Conservation (phyloP, 257 asterid species). For the Eustoma russellianum region DNA sequence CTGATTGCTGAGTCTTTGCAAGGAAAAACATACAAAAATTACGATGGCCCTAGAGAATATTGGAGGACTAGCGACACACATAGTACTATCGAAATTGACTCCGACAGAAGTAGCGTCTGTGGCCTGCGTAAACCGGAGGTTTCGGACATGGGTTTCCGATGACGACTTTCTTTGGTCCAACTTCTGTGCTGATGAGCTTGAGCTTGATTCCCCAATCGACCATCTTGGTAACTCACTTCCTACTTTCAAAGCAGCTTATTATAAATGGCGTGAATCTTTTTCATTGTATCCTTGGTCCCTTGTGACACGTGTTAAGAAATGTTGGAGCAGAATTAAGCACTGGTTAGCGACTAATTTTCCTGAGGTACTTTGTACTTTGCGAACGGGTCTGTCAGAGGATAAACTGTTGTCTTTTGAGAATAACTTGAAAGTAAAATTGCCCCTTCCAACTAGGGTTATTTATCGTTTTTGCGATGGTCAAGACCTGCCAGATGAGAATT, state of each 20-base stretch:
- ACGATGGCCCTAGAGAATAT: constrained; percentile 55
- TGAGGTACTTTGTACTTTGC: constrained; percentile 61
- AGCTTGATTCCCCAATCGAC: constrained; percentile 53
- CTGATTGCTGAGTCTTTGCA: too few relatives aligned
- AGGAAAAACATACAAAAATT: neutral
- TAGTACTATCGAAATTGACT: constrained; percentile 53
- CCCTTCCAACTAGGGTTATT: constrained; percentile 77
- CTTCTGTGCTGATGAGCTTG: constrained; percentile 57
- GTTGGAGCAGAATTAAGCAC: constrained; percentile 58
- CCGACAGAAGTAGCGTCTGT: constrained; percentile 54
- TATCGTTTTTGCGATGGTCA: constrained; percentile 89
- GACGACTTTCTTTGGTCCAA: constrained; percentile 74
- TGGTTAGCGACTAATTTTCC: constrained; percentile 67
- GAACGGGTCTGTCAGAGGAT: constrained; percentile 69
- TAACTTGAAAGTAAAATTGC: constrained; percentile 55
- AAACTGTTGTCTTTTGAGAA: constrained; percentile 50
- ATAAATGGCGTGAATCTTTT: constrained; percentile 66
- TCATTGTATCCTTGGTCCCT: constrained; percentile 78
- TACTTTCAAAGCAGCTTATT: constrained; percentile 71
- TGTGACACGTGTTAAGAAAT: constrained; percentile 54
- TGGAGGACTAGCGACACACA: constrained; percentile 63
- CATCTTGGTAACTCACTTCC: constrained; percentile 46
- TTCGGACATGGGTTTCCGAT: constrained; percentile 60
- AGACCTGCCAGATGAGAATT: constrained; percentile 31
- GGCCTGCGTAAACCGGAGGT: constrained; percentile 47